A percentile compares a stretch with the other conserved stretches of the same genome.
Conservation (phyloP, 177 flowering plant species). For the Telopea speciosissima region DNA sequence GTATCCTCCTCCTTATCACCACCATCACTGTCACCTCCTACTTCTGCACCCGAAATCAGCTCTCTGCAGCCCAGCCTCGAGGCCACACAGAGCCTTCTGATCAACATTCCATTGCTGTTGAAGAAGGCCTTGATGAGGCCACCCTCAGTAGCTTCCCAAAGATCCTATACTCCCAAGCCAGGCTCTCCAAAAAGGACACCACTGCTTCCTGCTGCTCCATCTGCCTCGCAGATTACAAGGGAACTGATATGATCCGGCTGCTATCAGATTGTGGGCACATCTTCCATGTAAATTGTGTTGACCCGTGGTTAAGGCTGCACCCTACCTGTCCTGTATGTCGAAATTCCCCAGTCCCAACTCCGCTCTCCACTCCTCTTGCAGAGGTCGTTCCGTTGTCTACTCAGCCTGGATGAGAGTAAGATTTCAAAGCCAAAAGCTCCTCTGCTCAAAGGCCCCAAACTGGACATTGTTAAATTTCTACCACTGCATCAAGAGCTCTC, state of each 20-base stretch:
- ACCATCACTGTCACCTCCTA: slow-evolving; percentile 77
- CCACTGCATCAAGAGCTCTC: background rate
- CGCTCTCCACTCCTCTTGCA: slow-evolving; percentile 53
- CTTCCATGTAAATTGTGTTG: slow-evolving; percentile 62
- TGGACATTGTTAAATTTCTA: background rate
- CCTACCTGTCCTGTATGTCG: slow-evolving; percentile 67
- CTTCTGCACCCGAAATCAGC: slow-evolving; percentile 46
- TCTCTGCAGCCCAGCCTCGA: slow-evolving; percentile 4
- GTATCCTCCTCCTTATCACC: slow-evolving; percentile 72
- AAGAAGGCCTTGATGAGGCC: slow-evolving; percentile 54
- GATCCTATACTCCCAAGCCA: slow-evolving; percentile 50
- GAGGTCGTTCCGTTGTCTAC: slow-evolving; percentile 55
- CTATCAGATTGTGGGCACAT: slow-evolving; percentile 72
- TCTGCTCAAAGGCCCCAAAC: background rate
- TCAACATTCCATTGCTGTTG: slow-evolving; percentile 15
- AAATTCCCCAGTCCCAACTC: slow-evolving; percentile 58
- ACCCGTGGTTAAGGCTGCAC: slow-evolving; percentile 60
- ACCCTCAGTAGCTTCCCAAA: slow-evolving; percentile 57
- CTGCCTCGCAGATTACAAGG: slow-evolving; percentile 73
- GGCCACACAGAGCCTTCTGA: background rate
- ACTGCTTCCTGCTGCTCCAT: slow-evolving; percentile 57
- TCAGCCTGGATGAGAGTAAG: slow-evolving; percentile 10
- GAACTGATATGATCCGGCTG: slow-evolving; percentile 42
- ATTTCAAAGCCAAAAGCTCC: background rate
- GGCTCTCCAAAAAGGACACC: slow-evolving; percentile 27